Percentiles rank a stretch among this genome's conserved stretches.
These are phyloP conservation scores for Suhomyces vadensis DNA, from an alignment of 805 yeast genomes.

Conservation along the genomic window DNA sequence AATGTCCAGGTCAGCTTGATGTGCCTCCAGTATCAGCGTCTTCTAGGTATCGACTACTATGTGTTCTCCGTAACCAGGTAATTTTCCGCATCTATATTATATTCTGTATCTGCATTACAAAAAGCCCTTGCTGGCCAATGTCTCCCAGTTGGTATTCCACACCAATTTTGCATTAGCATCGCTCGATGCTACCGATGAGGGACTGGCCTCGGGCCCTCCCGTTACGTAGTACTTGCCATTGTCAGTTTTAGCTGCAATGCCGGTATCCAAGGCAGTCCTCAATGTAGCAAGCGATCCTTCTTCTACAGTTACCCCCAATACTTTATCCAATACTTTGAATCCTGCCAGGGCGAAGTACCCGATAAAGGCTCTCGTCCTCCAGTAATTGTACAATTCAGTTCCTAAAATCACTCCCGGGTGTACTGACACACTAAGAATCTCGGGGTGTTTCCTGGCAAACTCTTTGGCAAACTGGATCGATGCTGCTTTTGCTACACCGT, in stretches of 20 bases:
- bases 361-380: conserved; percentile 25
- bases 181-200: conserved; percentile 27
- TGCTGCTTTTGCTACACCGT: conserved; percentile 37
- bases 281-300: conserved; percentile 37
- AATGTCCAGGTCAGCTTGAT: too few species aligned
- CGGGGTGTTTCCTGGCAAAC: conserved; percentile 29
- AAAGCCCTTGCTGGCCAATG: conserved; percentile 7
- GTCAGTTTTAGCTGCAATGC: conserved; percentile 20
- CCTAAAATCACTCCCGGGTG: conserved; percentile 42
- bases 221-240: conserved; percentile 33
- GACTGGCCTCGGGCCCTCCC: conserved; percentile 30
- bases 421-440: conserved; percentile 33
- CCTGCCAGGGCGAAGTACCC: conserved; percentile 21
- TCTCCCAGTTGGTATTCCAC: conserved; percentile 30
- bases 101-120: not conserved
- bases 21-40: too few species aligned
- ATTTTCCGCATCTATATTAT: too few species aligned
- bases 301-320: conserved; percentile 32
- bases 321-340: conserved; percentile 16
- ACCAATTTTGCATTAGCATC: conserved; percentile 22
- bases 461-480: conserved; percentile 31
- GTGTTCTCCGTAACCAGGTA: too few species aligned
- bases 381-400: conserved; percentile 33
- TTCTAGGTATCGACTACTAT: too few species aligned
- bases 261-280: conserved; percentile 33